Conservation (phyloP, 371 early-diverging fungal species). For the Entomophthora muscae region DNA sequence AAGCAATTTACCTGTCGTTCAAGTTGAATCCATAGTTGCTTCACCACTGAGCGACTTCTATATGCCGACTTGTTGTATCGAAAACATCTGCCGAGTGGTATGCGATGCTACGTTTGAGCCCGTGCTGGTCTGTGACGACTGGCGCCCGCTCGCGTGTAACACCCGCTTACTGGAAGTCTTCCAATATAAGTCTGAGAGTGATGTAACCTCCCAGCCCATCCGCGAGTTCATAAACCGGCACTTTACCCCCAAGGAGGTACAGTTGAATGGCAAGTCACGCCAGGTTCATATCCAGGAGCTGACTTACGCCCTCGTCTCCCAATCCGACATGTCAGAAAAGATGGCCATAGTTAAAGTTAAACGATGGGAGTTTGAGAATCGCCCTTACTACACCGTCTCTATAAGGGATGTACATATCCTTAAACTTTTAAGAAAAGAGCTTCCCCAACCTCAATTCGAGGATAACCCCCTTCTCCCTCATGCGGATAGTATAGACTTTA, state of each 20-base stretch:
- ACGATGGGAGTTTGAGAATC: slow-evolving; percentile 7
- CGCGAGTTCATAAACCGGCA: slow-evolving; percentile 4
- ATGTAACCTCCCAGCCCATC: slow-evolving; percentile 4
- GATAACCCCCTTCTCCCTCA: background rate
- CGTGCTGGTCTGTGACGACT: slow-evolving; percentile 6
- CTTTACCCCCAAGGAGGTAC: slow-evolving; percentile 8
- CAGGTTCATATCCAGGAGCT: slow-evolving; percentile 5
- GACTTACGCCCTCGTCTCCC: slow-evolving; percentile 6
- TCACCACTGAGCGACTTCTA: no score
- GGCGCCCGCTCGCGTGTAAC: slow-evolving; percentile 8
- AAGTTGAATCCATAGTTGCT: no score
- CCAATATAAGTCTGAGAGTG: slow-evolving; percentile 3
- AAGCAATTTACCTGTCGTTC: no score
- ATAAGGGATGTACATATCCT: slow-evolving; percentile 1
- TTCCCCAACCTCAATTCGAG: background rate
- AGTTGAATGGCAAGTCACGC: background rate
- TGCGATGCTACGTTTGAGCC: slow-evolving; percentile 8
- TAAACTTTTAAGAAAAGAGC: background rate
- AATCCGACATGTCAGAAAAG: slow-evolving; percentile 7
- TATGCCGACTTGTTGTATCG: slow-evolving; percentile 9
- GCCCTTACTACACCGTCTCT: slow-evolving; percentile 2
- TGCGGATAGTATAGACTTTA: background rate
- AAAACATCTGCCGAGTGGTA: slow-evolving; percentile 8
- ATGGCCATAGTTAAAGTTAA: slow-evolving; percentile 8
- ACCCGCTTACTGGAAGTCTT: slow-evolving; percentile 5